Conservation (phyloP, 306 rosid genomes). For the Potentilla sterilis region DNA sequence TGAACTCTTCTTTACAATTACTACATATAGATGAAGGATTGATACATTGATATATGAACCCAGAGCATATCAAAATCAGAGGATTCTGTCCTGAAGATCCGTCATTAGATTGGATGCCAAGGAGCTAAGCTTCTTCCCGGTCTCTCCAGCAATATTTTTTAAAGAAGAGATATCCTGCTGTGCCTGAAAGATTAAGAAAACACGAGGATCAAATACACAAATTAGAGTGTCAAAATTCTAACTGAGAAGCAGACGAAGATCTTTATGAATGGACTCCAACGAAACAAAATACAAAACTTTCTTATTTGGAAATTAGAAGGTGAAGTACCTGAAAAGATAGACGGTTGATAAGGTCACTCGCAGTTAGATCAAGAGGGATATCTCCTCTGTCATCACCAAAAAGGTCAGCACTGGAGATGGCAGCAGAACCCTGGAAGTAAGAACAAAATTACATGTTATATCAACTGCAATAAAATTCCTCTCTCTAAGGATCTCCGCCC, state of each 20-base stretch:
- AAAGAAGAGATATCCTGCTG: constrained; percentile 85
- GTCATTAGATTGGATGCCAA: constrained; percentile 79
- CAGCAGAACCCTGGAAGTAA: constrained; percentile 60
- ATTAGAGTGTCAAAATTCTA: neutral
- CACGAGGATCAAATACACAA: neutral
- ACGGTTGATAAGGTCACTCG: constrained; percentile 68
- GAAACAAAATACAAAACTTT: neutral
- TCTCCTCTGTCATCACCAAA: constrained; percentile 57
- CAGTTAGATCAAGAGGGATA: constrained; percentile 53
- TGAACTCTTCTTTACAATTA: constrained; percentile 35
- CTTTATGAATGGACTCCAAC: neutral
- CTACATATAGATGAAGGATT: constrained; percentile 30
- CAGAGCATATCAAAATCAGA: constrained; percentile 46
- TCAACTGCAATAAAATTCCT: neutral
- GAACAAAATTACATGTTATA: constrained; percentile 17
- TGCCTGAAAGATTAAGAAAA: constrained; percentile 46
- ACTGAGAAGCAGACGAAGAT: neutral
- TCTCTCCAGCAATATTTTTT: constrained; percentile 84
- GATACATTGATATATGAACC: constrained; percentile 26
- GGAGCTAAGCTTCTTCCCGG: constrained; percentile 84
- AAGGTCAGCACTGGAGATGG: constrained; percentile 89
- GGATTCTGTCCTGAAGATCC: constrained; percentile 87
- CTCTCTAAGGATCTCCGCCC: no score
- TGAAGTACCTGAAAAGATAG: constrained; percentile 63
- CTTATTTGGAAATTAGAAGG: neutral